Base-by-base conservation (phyloP, 768 basidiomycete genomes). In the Tephrocybe sp. region DNA sequence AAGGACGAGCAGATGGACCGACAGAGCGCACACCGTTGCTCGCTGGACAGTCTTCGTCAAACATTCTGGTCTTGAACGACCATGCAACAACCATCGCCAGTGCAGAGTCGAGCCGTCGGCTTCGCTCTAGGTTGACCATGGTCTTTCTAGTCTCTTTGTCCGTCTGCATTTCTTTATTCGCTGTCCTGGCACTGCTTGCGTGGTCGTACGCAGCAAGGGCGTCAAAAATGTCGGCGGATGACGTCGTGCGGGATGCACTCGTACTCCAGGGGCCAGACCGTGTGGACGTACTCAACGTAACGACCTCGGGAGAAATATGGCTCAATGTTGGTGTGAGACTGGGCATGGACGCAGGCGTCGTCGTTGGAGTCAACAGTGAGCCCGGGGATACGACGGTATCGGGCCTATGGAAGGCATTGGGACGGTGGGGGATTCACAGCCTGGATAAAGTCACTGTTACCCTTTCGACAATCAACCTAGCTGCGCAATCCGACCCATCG, bases 301-400 rank as follows among this genome's bases (percentile, higher is more conserved):
- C 87, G 13, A 58, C 61, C 16, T 72, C 77, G 5, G 84, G 79
- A 8, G 82, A 73, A 3, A 60, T 89, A 24, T 84, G 82, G 82
- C 51, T 90, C 27, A 70, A 69, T 32, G 69, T 89, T 5, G 67
- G 77, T 15, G 84, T 75, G 4, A 69, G 75, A 40, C 60, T 87
- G 13, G 89, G 89, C 0, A 52, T 91, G n/a, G 81, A 90, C 60
- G 87, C 83, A 6, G 86, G 84, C 1, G 62, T 72, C 8, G 68
- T 82, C 16, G 68, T 87, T 12, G 84, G 79, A 1, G 75, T 87
- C 11, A 79, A 79, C 46, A 67, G 68, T 9, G 67, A 70, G 24
- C 57, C 65, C 8, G 67, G 51, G 16, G 71, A 87, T 47, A 69
- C 70, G 25, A 31, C 80, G 5, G 51, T 82, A 38, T 53, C 60